Percentiles rank a stretch among this genome's conserved stretches.
Conservation (phyloP, 2,329 filamentous ascomycete species). For the Emericellopsis cladophorae region DNA sequence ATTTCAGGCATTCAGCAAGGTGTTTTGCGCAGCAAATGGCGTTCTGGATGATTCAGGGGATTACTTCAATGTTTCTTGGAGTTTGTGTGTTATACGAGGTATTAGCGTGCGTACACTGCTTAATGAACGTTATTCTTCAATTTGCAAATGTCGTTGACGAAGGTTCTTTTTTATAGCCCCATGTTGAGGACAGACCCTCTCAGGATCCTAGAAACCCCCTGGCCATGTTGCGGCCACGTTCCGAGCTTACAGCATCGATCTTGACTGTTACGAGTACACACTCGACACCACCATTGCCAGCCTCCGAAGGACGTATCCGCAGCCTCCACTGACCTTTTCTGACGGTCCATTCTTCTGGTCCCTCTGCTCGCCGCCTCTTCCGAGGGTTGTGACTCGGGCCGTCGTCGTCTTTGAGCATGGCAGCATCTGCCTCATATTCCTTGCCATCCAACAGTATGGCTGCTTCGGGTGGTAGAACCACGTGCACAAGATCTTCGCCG, state of each 20-base stretch:
- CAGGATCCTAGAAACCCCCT: constrained; percentile 45
- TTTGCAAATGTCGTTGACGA: neutral
- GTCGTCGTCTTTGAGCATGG: constrained; percentile 15
- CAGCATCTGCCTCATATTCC: constrained; percentile 16
- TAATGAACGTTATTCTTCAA: neutral
- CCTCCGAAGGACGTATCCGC: constrained; percentile 42
- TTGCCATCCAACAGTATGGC: constrained; percentile 46
- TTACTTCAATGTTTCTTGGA: no score
- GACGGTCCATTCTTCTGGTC: constrained; percentile 45
- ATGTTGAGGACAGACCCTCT: neutral
- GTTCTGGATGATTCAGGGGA: no score
- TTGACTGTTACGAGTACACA: constrained; percentile 66
- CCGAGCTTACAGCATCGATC: constrained; percentile 56
- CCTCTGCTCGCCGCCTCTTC: constrained; percentile 31
- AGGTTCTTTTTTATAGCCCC: no score
- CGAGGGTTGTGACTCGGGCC: constrained; percentile 21
- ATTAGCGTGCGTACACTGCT: neutral
- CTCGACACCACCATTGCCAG: constrained; percentile 45
- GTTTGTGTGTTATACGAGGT: neutral
- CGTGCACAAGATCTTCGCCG: constrained; percentile 56
- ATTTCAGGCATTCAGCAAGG: neutral
- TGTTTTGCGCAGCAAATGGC: neutral
- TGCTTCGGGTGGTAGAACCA: constrained; percentile 47
- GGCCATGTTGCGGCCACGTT: constrained; percentile 52
- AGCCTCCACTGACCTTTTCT: constrained; percentile 61